phyloP scores from a whole-genome alignment of 2,329 filamentous ascomycete genomes.

The Claviceps purpurea region DNA sequence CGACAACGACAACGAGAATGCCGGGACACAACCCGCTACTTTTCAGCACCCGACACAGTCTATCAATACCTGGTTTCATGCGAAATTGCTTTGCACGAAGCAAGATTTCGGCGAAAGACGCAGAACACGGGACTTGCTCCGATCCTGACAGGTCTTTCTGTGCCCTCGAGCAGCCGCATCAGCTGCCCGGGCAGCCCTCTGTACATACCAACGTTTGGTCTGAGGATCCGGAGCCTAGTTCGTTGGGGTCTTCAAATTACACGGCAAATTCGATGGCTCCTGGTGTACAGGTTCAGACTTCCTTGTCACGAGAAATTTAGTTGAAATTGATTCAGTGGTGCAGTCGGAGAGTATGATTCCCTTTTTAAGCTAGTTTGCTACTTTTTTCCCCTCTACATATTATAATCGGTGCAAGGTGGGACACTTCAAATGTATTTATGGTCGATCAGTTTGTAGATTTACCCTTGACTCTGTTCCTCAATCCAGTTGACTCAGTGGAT shows the following conservation, averaged over 20 bases:
- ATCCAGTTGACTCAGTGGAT: not conserved
- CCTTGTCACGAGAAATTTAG: slow-evolving; percentile 1
- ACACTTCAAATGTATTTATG: not conserved
- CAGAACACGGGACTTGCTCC: not conserved
- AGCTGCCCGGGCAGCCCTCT: slow-evolving; percentile 5
- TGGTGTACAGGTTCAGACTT: slow-evolving; percentile 2
- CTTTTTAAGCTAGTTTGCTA: not conserved
- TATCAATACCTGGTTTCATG: slow-evolving; percentile 12
- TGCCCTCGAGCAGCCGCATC: not conserved
- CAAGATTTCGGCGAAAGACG: not conserved
- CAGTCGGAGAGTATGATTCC: too few relatives aligned
- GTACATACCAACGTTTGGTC: slow-evolving; percentile 18
- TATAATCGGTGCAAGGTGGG: not conserved
- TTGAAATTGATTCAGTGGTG: not conserved
- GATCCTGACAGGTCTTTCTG: not conserved
- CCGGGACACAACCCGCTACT: slow-evolving; percentile 19
- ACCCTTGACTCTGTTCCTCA: not conserved
- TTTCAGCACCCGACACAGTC: slow-evolving; percentile 20
- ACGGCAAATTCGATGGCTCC: not conserved
- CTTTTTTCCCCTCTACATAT: not conserved
- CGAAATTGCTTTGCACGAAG: slow-evolving; percentile 9
- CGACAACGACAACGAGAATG: not conserved
- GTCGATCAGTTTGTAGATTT: not conserved
- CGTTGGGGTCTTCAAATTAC: not conserved
- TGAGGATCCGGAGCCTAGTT: slow-evolving; percentile 6